Evolutionary conservation across 2,329 filamentous ascomycete genomes (phyloP), one percentile per base, ranked within the genome.

Genomic region (Podosphaera fusca): DNA sequence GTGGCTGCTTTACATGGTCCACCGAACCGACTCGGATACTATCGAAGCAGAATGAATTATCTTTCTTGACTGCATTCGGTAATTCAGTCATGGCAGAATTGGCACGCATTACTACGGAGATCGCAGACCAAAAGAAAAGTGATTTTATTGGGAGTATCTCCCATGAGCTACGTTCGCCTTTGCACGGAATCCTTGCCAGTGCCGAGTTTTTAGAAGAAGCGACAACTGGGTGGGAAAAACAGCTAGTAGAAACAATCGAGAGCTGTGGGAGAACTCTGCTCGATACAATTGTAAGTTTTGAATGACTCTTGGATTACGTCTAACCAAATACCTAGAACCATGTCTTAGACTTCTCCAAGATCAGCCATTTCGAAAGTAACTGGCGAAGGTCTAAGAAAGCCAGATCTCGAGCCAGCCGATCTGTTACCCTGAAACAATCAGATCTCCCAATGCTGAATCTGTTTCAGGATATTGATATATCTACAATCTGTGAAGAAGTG

Each of bases 71-170:
- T 9, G 70, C 71, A 3, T 75, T 75, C 60, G 70, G 71, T 7
- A 73, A 73, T 57, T 73, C 71, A 21, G 75, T 74, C 55, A 79
- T 80, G 72, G 73, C 72, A 10, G 75, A 80, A 57, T 69, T 78
- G 5, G 73, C 73, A 0, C 69, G 75, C n/a, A 69, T 78, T 52
- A 74, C 79, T 58, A 75, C 74, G 0, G 66, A 74, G 40, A 72
- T 73, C 35, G 73, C 72, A 2, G 72, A 75, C 57, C 70, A 71
- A 29, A 75, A 76, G 47, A 80, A 80, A 61, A 73, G 73, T 0
- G 76, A 77, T 8, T 79, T 80, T 58, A 77, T 80, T 47, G 76
- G 75, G 1, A 77, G 73, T 34, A 78, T 80, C 60, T 78, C 75
- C 21, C 77, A 80, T 63, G 77, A 80, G 57, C 64, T 80, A 12